Conservation (phyloP, 2,329 filamentous ascomycete species). For the Venturia carpophila region DNA sequence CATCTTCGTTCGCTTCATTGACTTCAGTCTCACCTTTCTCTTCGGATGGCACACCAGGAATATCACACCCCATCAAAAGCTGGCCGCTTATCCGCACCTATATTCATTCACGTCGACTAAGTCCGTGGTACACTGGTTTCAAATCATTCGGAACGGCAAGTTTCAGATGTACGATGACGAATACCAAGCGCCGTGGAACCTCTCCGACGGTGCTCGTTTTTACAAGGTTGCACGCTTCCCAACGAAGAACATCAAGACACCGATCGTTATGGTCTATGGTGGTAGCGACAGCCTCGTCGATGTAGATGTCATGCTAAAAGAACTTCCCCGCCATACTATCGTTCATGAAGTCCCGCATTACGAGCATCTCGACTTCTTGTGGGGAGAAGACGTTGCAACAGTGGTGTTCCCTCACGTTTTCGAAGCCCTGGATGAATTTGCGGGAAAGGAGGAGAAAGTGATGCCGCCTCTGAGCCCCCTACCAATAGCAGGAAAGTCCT, state of each 20-base stretch:
- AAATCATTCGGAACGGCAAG: slow-evolving; percentile 90
- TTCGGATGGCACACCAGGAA: slow-evolving; percentile 87
- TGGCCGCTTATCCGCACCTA: slow-evolving; percentile 89
- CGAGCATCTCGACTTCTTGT: slow-evolving; percentile 94
- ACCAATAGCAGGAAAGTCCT: background rate
- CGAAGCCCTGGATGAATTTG: slow-evolving; percentile 68
- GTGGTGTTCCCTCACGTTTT: slow-evolving; percentile 90
- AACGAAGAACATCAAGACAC: slow-evolving; percentile 93
- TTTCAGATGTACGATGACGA: slow-evolving; percentile 99
- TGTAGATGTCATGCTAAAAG: slow-evolving; percentile 83
- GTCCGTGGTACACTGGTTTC: slow-evolving; percentile 97
- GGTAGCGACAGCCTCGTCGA: slow-evolving; percentile 91
- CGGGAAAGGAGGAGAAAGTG: slow-evolving; percentile 20
- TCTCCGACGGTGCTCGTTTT: slow-evolving; percentile 68
- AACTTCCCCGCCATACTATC: slow-evolving; percentile 75
- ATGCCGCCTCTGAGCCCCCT: background rate
- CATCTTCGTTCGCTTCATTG: slow-evolving; percentile 82
- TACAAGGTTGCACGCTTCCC: slow-evolving; percentile 96
- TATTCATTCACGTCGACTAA: slow-evolving; percentile 98
- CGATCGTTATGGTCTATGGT: slow-evolving; percentile 87
- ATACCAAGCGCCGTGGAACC: slow-evolving; percentile 65
- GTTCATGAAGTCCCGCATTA: slow-evolving; percentile 85
- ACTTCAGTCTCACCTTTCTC: slow-evolving; percentile 69
- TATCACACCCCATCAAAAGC: slow-evolving; percentile 78
- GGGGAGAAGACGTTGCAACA: slow-evolving; percentile 76